phyloP scores from a whole-genome alignment of 2,329 filamentous ascomycete species.

The Botrytis deweyae region DNA sequence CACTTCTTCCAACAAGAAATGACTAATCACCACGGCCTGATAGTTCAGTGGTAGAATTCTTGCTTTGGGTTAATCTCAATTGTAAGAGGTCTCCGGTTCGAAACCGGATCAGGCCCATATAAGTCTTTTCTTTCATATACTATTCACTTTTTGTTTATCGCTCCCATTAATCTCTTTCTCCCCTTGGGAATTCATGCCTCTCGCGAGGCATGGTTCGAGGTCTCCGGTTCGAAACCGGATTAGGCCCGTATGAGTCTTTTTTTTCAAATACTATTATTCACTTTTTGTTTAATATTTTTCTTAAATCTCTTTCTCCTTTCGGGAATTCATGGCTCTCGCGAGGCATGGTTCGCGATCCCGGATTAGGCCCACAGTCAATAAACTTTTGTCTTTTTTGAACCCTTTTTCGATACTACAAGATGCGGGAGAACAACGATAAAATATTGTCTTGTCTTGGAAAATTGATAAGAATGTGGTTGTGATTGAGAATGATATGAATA shows the following conservation, averaged over 20 bases:
- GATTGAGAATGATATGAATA: neutral
- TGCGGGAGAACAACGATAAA: neutral
- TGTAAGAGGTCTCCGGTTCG: slow-evolving; percentile 18
- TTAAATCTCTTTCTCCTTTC: too few relatives aligned
- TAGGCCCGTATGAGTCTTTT: neutral
- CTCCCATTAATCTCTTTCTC: too few relatives aligned
- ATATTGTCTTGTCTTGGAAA: too few relatives aligned
- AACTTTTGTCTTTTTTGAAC: neutral
- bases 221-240: slow-evolving; percentile 13
- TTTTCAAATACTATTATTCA: too few relatives aligned
- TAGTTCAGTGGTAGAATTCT: slow-evolving; percentile 20
- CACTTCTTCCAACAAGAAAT: accelerated
- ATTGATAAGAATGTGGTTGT: neutral
- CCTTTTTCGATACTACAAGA: neutral
- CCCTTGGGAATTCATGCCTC: too few relatives aligned
- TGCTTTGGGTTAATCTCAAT: slow-evolving; percentile 4
- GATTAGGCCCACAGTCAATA: neutral
- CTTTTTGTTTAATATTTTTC: too few relatives aligned
- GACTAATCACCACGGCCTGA: neutral
- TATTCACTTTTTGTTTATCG: too few relatives aligned
- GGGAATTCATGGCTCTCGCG: too few relatives aligned
- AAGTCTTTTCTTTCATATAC: too few relatives aligned
- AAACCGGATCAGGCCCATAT: too few relatives aligned
- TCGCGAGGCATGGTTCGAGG: too few relatives aligned
- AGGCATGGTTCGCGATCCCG: neutral